Percentiles rank a stretch among this genome's conserved stretches.
phyloP scores from a whole-genome alignment of 352 stramenopile species.

The Lagenidium giganteum region DNA sequence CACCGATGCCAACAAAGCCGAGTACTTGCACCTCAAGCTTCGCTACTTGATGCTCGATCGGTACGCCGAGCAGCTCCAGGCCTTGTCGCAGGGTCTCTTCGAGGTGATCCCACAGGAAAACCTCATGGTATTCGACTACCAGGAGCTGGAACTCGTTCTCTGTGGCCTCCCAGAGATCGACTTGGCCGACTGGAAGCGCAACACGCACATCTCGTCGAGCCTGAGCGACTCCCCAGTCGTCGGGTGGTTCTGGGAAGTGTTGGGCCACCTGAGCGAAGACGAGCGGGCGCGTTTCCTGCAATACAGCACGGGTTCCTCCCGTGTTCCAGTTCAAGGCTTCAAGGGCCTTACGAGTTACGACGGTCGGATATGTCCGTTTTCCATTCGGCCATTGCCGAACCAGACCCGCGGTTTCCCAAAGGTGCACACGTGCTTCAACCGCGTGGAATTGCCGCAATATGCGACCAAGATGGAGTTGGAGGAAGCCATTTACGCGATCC shows the following conservation, averaged over 20 bases:
- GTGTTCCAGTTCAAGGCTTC: slow-evolving; percentile 84
- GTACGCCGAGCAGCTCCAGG: slow-evolving; percentile 89
- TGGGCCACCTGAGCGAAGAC: slow-evolving; percentile 51
- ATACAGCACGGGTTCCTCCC: slow-evolving; percentile 81
- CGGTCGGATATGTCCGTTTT: slow-evolving; percentile 72
- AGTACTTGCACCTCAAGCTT: slow-evolving; percentile 92
- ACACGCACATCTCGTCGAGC: slow-evolving; percentile 56
- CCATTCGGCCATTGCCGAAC: slow-evolving; percentile 45
- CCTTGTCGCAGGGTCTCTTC: slow-evolving; percentile 89
- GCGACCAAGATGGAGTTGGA: slow-evolving; percentile 88
- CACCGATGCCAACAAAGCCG: slow-evolving; percentile 93
- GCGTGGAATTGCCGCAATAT: slow-evolving; percentile 77
- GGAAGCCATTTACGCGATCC: slow-evolving; percentile 91
- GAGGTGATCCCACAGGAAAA: slow-evolving; percentile 96
- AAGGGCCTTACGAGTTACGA: slow-evolving; percentile 79
- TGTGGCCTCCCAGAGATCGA: slow-evolving; percentile 85
- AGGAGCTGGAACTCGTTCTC: slow-evolving; percentile 92
- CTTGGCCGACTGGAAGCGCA: slow-evolving; percentile 80
- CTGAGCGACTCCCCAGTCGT: slow-evolving; percentile 48
- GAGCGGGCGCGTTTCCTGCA: slow-evolving; percentile 80
- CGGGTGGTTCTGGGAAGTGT: slow-evolving; percentile 76
- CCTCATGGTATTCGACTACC: slow-evolving; percentile 97
- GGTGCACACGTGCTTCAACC: slow-evolving; percentile 85
- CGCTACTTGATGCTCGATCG: slow-evolving; percentile 95
- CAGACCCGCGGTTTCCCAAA: slow-evolving; percentile 67